Conservation (phyloP, 495 filamentous ascomycete genomes). For the Achaetomiella virescens region DNA sequence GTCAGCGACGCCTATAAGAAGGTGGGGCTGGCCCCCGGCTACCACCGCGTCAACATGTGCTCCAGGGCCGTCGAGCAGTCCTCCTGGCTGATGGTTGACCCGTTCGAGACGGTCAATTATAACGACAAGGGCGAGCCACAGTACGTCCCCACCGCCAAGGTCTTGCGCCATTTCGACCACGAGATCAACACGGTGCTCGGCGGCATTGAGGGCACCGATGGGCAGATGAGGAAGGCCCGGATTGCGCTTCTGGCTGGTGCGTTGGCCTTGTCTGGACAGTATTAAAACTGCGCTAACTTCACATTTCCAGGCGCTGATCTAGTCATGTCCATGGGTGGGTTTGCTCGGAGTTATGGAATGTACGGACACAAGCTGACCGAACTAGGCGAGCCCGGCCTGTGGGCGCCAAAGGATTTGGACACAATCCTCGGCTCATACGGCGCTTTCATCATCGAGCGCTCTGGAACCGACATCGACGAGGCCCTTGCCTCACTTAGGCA, state of each 20-base stretch:
- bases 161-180: conserved; percentile 82
- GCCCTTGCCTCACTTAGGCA: conserved; percentile 68
- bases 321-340: conserved; percentile 68
- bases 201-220: conserved; percentile 62
- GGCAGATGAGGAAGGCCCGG: conserved; percentile 46
- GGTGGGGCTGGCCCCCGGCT: conserved; percentile 61
- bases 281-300: neutral
- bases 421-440: conserved; percentile 84
- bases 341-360: neutral
- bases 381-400: conserved; percentile 54
- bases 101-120: conserved; percentile 47
- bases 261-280: neutral
- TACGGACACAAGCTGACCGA: conserved; percentile 13
- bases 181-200: conserved; percentile 76
- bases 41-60: conserved; percentile 55
- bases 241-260: conserved; percentile 52
- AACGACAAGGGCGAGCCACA: conserved; percentile 60
- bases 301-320: conserved; percentile 71
- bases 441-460: conserved; percentile 82
- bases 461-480: conserved; percentile 83
- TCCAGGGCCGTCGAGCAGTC: conserved; percentile 71
- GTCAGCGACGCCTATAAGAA: conserved; percentile 79
- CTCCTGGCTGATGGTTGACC: conserved; percentile 82
- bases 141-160: conserved; percentile 82
- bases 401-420: conserved; percentile 75